These are phyloP conservation scores for Periconia sp. DNA, from an alignment of 2,329 filamentous ascomycete species.

Conservation along the genomic window DNA sequence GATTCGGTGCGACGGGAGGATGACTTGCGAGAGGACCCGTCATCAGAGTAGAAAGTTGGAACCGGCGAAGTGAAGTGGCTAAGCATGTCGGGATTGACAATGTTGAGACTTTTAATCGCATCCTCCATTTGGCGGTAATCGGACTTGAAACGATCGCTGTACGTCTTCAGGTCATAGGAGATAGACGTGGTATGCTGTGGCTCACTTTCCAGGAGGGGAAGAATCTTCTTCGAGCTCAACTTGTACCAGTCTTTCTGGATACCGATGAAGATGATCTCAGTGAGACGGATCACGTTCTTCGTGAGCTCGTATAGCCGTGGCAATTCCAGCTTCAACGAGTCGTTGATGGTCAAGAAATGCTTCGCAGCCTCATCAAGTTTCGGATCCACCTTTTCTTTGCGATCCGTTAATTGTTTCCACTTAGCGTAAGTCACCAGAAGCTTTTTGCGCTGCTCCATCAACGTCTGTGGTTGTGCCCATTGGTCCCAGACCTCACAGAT, in stretches of 20 bases:
- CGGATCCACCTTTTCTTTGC: conserved; percentile 83
- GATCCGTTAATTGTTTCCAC: conserved; percentile 73
- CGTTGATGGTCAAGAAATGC: conserved; percentile 87
- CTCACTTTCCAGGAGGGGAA: conserved; percentile 65
- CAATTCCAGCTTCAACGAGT: conserved; percentile 89
- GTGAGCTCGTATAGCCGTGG: conserved; percentile 81
- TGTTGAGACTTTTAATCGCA: conserved; percentile 68
- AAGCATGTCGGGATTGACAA: conserved; percentile 73
- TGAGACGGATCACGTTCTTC: conserved; percentile 79
- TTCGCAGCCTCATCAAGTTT: conserved; percentile 83
- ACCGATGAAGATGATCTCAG: conserved; percentile 79
- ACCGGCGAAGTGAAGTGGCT: conserved; percentile 61
- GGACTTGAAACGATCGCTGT: conserved; percentile 74
- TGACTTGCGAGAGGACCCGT: conserved; percentile 45
- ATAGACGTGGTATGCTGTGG: conserved; percentile 48
- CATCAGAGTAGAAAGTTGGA: conserved; percentile 46
- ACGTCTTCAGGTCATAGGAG: conserved; percentile 69
- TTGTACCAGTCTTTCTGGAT: conserved; percentile 83
- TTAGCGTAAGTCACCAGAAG: conserved; percentile 87
- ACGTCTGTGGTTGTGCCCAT: conserved; percentile 79
- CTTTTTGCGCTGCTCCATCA: conserved; percentile 94
- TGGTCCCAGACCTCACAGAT: conserved; percentile 77
- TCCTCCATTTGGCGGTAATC: conserved; percentile 79
- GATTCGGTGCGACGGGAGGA: conserved; percentile 48
- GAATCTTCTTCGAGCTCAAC: conserved; percentile 82